phyloP scores from a whole-genome alignment of 2,329 filamentous ascomycete species.

The Fusarium tricinctum region DNA sequence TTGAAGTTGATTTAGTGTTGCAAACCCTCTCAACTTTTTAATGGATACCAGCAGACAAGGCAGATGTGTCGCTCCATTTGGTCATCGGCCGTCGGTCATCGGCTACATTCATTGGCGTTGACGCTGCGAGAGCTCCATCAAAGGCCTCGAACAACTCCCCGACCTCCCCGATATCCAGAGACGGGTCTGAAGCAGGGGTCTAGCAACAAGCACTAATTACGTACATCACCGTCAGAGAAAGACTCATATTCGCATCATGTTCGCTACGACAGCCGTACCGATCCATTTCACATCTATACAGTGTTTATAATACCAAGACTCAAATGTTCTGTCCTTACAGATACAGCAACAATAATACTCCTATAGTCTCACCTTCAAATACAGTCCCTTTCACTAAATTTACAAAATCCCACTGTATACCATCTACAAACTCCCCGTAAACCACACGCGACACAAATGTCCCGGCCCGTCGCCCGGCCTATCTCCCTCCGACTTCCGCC shows the following conservation, averaged over 20 bases:
- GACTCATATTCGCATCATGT: neutral
- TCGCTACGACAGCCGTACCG: slow-evolving; percentile 13
- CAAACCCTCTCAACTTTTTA: slow-evolving; percentile 12
- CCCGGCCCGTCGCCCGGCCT: slow-evolving; percentile 34
- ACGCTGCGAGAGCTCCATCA: slow-evolving; percentile 20
- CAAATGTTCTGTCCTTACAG: too few relatives aligned
- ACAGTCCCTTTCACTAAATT: neutral
- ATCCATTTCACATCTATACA: neutral
- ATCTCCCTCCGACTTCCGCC: slow-evolving; percentile 38
- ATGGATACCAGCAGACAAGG: slow-evolving; percentile 12
- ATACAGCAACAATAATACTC: neutral
- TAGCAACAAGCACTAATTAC: slow-evolving; percentile 13
- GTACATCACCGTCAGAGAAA: slow-evolving; percentile 8
- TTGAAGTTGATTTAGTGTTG: slow-evolving; percentile 32
- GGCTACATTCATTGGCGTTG: slow-evolving; percentile 41
- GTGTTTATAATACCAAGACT: neutral
- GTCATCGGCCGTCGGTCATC: slow-evolving; percentile 37
- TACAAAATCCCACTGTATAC: too few relatives aligned
- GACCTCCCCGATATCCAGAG: slow-evolving; percentile 28
- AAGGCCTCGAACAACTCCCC: slow-evolving; percentile 39
- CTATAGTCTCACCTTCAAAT: neutral
- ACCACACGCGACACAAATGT: neutral
- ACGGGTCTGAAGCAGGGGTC: slow-evolving; percentile 6
- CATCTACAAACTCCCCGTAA: neutral
- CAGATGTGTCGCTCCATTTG: neutral